These are phyloP conservation scores for Coemansia sp. DNA, from an alignment of 192 early-diverging fungal species.

Conservation along the genomic window DNA sequence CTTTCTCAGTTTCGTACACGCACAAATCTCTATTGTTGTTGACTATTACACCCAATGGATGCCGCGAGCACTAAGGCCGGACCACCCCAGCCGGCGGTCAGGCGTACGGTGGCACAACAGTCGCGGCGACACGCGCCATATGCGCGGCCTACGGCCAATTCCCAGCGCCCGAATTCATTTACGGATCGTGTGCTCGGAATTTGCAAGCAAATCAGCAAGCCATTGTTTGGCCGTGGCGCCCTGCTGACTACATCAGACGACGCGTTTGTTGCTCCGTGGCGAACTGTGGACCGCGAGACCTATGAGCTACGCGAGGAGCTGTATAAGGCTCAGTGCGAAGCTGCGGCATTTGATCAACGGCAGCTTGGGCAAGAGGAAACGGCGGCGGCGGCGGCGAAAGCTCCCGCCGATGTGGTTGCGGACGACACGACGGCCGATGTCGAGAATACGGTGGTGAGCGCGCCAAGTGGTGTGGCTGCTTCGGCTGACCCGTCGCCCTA, in stretches of 20 bases:
- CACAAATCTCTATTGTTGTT: background rate
- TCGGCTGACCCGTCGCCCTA: conserved; percentile 10
- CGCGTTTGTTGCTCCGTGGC: conserved; percentile 49
- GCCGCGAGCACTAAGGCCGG: background rate
- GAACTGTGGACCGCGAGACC: conserved; percentile 42
- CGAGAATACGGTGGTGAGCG: background rate
- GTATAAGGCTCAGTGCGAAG: conserved; percentile 11
- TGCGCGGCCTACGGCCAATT: conserved; percentile 10
- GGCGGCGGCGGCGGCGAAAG: background rate
- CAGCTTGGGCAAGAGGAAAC: conserved; percentile 6
- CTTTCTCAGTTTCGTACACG: background rate
- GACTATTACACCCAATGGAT: background rate
- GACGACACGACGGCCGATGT: background rate
- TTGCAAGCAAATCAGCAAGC: conserved; percentile 30
- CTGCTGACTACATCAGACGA: conserved; percentile 7
- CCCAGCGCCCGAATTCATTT: conserved; percentile 11
- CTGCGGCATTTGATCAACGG: conserved; percentile 8
- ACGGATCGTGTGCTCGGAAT: conserved; percentile 28
- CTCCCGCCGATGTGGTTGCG: too few relatives aligned
- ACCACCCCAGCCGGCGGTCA: background rate
- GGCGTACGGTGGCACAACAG: background rate
- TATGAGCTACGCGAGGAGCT: conserved; percentile 37
- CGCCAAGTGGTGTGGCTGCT: background rate
- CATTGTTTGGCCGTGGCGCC: conserved; percentile 19
- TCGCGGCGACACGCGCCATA: conserved; percentile 29